Conservation (phyloP, 2,329 filamentous ascomycete species). For the Phialophora chinensis region DNA sequence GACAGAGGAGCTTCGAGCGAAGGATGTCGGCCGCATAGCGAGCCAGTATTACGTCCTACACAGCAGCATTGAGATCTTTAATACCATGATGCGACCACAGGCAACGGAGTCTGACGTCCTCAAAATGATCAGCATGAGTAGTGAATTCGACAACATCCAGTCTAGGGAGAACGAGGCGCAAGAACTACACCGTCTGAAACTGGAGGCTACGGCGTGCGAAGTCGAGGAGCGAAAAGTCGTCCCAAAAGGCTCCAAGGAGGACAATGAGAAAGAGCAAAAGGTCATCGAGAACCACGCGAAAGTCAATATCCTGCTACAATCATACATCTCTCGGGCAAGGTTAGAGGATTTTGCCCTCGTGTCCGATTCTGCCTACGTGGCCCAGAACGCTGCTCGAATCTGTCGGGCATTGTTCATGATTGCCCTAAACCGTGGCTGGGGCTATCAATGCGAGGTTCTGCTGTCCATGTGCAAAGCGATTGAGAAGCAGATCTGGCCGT, state of each 20-base stretch:
- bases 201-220: conserved; percentile 76
- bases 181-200: conserved; percentile 76
- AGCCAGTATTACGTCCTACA: conserved; percentile 97
- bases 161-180: conserved; percentile 87
- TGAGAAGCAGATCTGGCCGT: conserved; percentile 93
- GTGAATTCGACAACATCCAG: conserved; percentile 97
- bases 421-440: conserved; percentile 92
- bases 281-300: conserved; percentile 78
- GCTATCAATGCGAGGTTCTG: conserved; percentile 89
- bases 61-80: conserved; percentile 94
- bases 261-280: conserved; percentile 70
- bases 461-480: conserved; percentile 95
- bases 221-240: conserved; percentile 71
- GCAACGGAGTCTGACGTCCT: conserved; percentile 90
- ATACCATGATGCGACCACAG: conserved; percentile 85
- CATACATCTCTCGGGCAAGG: conserved; percentile 86
- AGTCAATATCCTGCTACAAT: conserved; percentile 92
- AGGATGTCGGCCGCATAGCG: conserved; percentile 94
- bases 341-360: conserved; percentile 92
- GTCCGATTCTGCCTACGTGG: conserved; percentile 92
- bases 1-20: conserved; percentile 89
- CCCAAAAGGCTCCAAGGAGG: conserved; percentile 63
- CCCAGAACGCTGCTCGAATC: conserved; percentile 93
- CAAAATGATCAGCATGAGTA: conserved; percentile 96
- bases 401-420: conserved; percentile 97